A percentile compares a stretch with the other conserved stretches of the same genome.
Evolutionary conservation across 495 filamentous ascomycete species (phyloP).

Genomic region (Jackrogersella minutella): DNA sequence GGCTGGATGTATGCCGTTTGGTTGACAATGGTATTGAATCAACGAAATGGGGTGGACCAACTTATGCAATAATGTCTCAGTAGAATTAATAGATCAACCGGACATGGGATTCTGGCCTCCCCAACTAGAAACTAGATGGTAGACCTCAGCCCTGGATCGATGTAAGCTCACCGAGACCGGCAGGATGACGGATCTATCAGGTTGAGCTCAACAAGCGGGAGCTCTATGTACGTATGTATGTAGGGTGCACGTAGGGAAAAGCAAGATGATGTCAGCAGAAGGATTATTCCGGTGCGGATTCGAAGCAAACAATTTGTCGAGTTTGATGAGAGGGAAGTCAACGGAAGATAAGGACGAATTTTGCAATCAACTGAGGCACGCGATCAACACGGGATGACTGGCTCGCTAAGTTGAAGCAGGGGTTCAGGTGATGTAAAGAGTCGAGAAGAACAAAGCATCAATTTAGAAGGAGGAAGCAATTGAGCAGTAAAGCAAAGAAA

Average conservation of each 20-base stretch:
- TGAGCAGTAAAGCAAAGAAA: neutral
- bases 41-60: constrained; percentile 37
- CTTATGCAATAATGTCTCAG: constrained; percentile 38
- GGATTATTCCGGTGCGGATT: constrained; percentile 26
- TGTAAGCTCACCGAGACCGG: constrained; percentile 33
- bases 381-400: constrained; percentile 9
- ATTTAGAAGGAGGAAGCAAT: neutral
- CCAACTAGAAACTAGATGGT: constrained; percentile 28
- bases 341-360: constrained; percentile 2
- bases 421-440: constrained; percentile 7
- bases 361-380: neutral
- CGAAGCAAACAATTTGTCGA: constrained; percentile 19
- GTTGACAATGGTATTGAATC: constrained; percentile 5
- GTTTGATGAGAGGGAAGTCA: constrained; percentile 14
- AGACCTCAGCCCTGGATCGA: constrained; percentile 23
- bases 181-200: constrained; percentile 26
- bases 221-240: too few relatives aligned
- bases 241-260: constrained; percentile 4
- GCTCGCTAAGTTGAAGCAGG: neutral
- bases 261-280: constrained; percentile 38
- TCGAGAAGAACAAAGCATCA: constrained; percentile 14
- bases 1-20: constrained; percentile 1
- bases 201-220: constrained; percentile 42
- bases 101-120: constrained; percentile 27
- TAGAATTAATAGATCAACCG: constrained; percentile 31